Percentiles rank a stretch among this genome's conserved stretches.
Conservation (phyloP, 345 rosid genomes). For the Eucalyptus curtisii region DNA sequence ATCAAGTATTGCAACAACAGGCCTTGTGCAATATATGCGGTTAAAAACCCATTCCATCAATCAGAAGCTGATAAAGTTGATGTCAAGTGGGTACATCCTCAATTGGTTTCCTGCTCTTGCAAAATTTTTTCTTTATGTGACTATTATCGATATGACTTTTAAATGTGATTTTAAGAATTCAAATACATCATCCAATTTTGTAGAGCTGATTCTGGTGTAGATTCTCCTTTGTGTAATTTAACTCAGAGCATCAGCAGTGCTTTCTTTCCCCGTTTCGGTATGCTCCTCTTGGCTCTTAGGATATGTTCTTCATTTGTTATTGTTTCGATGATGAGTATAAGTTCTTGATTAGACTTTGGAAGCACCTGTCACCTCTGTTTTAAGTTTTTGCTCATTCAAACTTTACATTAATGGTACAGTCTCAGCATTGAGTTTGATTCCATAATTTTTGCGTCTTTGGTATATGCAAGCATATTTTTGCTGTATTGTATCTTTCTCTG, state of each 20-base stretch:
- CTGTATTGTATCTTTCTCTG: neutral
- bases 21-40: slow-evolving; percentile 67
- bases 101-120: neutral
- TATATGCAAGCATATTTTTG: neutral
- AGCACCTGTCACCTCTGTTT: neutral
- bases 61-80: slow-evolving; percentile 13
- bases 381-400: neutral
- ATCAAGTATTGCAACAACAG: slow-evolving; percentile 80
- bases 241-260: slow-evolving; percentile 74
- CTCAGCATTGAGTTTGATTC: neutral
- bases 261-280: slow-evolving; percentile 75
- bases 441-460: neutral
- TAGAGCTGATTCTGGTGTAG: slow-evolving; percentile 45
- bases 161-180: neutral
- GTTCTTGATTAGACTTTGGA: neutral
- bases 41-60: slow-evolving; percentile 18
- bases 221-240: slow-evolving; percentile 26
- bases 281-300: neutral
- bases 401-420: neutral
- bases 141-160: neutral
- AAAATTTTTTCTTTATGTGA: neutral
- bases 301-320: neutral
- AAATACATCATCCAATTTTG: neutral
- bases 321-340: neutral
- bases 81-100: slow-evolving; percentile 38